Percentiles rank a stretch among this genome's conserved stretches.
Evolutionary conservation across 192 early-diverging fungal species (phyloP).

Genomic region (Linnemannia schmuckeri): DNA sequence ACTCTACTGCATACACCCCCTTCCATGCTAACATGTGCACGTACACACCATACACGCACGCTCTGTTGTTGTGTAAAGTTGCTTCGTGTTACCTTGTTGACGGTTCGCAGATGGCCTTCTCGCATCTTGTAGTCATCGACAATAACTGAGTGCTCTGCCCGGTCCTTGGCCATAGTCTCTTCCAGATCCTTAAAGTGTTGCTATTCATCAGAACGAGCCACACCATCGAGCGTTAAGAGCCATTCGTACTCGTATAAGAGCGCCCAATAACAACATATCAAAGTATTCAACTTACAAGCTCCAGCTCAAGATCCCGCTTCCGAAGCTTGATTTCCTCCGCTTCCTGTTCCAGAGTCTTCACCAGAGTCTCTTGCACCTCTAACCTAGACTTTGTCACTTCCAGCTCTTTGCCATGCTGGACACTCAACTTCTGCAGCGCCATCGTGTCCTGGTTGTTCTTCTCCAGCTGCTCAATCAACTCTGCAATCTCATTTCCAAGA

Average conservation of each 20-base stretch:
- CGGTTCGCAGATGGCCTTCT: constrained; percentile 73
- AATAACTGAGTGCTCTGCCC: constrained; percentile 23
- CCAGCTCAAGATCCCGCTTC: constrained; percentile 17
- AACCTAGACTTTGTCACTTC: not conserved
- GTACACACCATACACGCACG: too few species aligned
- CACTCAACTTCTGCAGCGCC: not conserved
- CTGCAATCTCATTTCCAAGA: constrained; percentile 47
- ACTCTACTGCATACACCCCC: too few species aligned
- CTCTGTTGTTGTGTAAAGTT: not conserved
- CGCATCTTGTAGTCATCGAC: constrained; percentile 71
- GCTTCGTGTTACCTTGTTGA: constrained; percentile 71
- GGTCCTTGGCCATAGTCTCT: constrained; percentile 42
- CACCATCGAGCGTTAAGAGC: not conserved
- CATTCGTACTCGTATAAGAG: not conserved
- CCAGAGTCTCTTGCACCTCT: not conserved
- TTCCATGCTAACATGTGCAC: too few species aligned
- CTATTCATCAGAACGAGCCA: constrained; percentile 22
- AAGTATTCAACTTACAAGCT: constrained; percentile 26
- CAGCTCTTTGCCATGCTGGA: not conserved
- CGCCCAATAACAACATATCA: not conserved
- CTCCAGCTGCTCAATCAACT: not conserved
- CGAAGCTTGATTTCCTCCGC: not conserved
- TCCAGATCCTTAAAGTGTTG: constrained; percentile 55
- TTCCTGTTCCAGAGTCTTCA: constrained; percentile 1
- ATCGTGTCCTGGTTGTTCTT: not conserved